These are phyloP conservation scores for Blastobotrys robertii DNA, from an alignment of 805 yeast species.

Conservation along the genomic window DNA sequence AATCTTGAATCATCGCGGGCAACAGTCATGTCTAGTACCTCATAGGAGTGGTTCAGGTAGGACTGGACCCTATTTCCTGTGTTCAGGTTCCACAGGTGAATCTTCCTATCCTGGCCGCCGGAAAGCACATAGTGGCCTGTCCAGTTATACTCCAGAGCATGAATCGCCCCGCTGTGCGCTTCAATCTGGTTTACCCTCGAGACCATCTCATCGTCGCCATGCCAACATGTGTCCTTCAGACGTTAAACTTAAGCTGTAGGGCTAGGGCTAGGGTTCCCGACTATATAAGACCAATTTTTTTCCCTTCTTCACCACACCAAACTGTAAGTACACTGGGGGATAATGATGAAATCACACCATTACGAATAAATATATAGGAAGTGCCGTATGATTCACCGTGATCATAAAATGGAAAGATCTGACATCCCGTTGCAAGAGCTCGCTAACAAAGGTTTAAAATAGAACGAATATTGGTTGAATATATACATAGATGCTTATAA, in stretches of 20 bases:
- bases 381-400: conserved; percentile 27
- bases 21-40: conserved; percentile 23
- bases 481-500: no score
- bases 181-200: background rate
- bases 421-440: background rate
- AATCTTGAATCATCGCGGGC: conserved; percentile 20
- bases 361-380: conserved; percentile 21
- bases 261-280: background rate
- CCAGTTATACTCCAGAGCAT: conserved; percentile 19
- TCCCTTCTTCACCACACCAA: background rate
- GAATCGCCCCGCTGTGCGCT: conserved; percentile 20
- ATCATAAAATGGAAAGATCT: conserved; percentile 20
- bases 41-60: conserved; percentile 22
- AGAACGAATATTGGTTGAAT: background rate
- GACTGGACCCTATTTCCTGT: conserved; percentile 14
- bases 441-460: background rate
- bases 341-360: conserved; percentile 16
- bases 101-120: conserved; percentile 24
- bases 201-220: background rate
- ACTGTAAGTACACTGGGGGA: background rate
- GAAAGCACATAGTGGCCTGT: conserved; percentile 22
- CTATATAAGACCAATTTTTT: background rate
- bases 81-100: conserved; percentile 22
- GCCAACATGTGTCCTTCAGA: background rate
- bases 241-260: background rate